Evolutionary conservation across 2,329 filamentous ascomycete species (phyloP), one percentile per base, ranked within the genome.

Genomic region (Hortaea werneckii): DNA sequence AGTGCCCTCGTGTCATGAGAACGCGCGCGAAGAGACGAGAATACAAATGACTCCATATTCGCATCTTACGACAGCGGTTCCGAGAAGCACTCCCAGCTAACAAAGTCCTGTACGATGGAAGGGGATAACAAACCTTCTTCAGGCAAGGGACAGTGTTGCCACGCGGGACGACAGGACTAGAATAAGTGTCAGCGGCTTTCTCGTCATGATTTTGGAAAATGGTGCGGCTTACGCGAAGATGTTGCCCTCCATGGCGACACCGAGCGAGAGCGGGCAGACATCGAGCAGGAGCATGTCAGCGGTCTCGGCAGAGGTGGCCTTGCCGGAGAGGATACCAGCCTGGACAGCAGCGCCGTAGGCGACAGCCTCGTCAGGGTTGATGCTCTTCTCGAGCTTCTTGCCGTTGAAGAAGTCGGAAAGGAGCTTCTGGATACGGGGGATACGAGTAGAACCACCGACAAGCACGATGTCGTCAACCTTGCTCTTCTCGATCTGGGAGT

Each of bases 371-470:
- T 98, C 92, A 63, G 92, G 92, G 82, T 98, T 98, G 78, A 96
- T 96, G 78, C 86, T 92, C 75, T 95, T 96, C 82, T 96, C 90
- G 58, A 95, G 87, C 85, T 98, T 95, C 87, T 98, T 98, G 74
- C 89, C 89, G 69, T 94, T 86, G 77, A 98, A 98, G 81, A 89
- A 95, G 74, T 98, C 92, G 75, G 83, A 89, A 58, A 98, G 83
- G 58, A 98, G 85, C 82, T 96, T 96, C 83, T 98, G 92, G 71
- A 98, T 94, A 70, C 83, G 82, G 66, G 92, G 92, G 61, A 98
- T 98, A 87, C 92, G 92, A 65, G 92, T 98, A 54, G 89, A 95
- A 62, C 92, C 92, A 82, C 92, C 92, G 65, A 98, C 92, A 64
- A 98, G 85, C 63, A 98, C 92, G 58, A 98, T 95, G 79, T 98